These are phyloP conservation scores for Tricharina praecox DNA, from an alignment of 495 filamentous ascomycete genomes.

Conservation along the genomic window DNA sequence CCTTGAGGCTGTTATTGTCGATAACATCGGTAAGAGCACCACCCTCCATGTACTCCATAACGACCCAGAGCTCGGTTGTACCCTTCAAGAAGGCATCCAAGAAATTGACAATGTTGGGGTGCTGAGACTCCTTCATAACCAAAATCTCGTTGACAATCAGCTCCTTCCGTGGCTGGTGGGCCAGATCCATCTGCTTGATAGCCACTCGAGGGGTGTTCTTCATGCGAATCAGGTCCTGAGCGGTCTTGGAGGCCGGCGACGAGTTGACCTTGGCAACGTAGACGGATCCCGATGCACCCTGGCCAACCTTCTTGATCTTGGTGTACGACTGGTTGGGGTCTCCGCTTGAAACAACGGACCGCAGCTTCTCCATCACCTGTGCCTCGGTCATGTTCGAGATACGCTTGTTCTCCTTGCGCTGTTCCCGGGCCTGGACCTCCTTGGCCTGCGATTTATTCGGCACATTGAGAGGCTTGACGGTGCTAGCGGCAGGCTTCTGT, in stretches of 20 bases:
- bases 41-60: slow-evolving; percentile 99
- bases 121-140: slow-evolving; percentile 92
- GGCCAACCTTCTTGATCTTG: slow-evolving; percentile 98
- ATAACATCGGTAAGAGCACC: slow-evolving; percentile 96
- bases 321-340: slow-evolving; percentile 84
- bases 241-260: slow-evolving; percentile 23
- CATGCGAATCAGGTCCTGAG: slow-evolving; percentile 16
- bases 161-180: slow-evolving; percentile 93
- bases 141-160: slow-evolving; percentile 98
- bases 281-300: slow-evolving; percentile 92
- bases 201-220: slow-evolving; percentile 53
- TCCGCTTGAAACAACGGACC: slow-evolving; percentile 81
- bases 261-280: slow-evolving; percentile 86
- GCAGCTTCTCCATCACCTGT: slow-evolving; percentile 88
- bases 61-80: slow-evolving; percentile 91
- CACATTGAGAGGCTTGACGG: slow-evolving; percentile 81
- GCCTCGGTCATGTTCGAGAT: slow-evolving; percentile 96
- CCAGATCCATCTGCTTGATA: slow-evolving; percentile 98
- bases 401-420: slow-evolving; percentile 68
- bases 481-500: slow-evolving; percentile 20
- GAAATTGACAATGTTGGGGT: slow-evolving; percentile 98
- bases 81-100: slow-evolving; percentile 91
- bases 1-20: slow-evolving; percentile 86
- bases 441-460: slow-evolving; percentile 47
- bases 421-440: slow-evolving; percentile 29